Base-by-base conservation (phyloP, 768 basidiomycete species). In the Sutorius australiensis region DNA sequence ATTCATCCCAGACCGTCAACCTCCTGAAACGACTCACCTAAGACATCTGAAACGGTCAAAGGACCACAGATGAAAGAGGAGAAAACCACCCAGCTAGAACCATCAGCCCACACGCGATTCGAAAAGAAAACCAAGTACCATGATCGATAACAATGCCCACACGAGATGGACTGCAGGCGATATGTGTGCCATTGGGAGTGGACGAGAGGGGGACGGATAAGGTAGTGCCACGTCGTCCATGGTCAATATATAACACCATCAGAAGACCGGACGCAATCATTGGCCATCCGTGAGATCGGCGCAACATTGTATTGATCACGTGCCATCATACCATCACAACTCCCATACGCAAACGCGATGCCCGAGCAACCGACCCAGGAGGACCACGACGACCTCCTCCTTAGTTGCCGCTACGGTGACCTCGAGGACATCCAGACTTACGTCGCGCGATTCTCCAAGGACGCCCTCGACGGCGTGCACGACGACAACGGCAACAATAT, bases 391-490 rank as follows among this genome's bases (percentile, higher is more conserved):
- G 90, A 95, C 3, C 67, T 95, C 45, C 74, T 98, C 12, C 82
- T 95, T 6, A 79, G 88, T 19, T 88, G 88, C 67, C 82, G 94
- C 67, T 95, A 92, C 68, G 94, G 94, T 37, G 93, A 95, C 58
- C 71, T 92, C 50, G 82, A 87, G 43, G 90, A 94, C 59, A 76
- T 92, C 36, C 76, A 84, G 41, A 72, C 73, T 3, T 95, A 89
- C 57, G 72, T 89, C 27, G 67, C 77, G 19, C 72, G 74, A 34
- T 87, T 83, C 66, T 84, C 88, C 10, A 51, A 71, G 2, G 72
- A 72, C 6, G 52, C 77, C 0, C 71, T 91, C 12, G 69, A 70
- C 36, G 64, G 67, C 34, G 70, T 83, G 12, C 79, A 76, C 38
- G 94, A 95, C 72, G 85, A 85, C 39, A 81, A 88, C 64, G 86